Base-by-base conservation (phyloP, 352 stramenopile species). In the Phytophthora citricola region DNA sequence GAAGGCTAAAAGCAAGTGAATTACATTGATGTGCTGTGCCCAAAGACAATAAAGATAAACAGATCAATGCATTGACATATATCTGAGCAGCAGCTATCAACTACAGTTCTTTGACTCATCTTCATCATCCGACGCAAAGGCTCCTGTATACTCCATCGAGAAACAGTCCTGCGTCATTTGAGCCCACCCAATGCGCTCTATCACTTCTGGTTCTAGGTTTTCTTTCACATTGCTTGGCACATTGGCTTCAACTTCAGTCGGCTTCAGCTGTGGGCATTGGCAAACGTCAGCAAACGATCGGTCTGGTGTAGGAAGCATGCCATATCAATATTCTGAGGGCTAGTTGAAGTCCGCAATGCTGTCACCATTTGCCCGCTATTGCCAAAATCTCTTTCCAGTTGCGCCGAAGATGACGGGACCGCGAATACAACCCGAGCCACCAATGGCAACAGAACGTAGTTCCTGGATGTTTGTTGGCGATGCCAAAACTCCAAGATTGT, bases 321-420 rank as follows among this genome's bases (percentile, higher is more conserved):
- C 36, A 47, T 47, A 22, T 57, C 32, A 24, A 57, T 57, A n/a
- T 46, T 57, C 9, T 24, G 11, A 12, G 34, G 17, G 34, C 34
- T 47, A 22, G 14, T 57, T 15, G 34, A 57, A n/a, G 49, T 27
- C 12, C 49, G 15, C 5, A 47, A 38, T 5, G 34, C 22, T 34
- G 49, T 57, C 20, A 47, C 49, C 10, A 57, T 17, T 36, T 47
- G 32, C 5, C 49, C 49, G 31, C 49, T 57, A 17, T 38, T 46
- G 8, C 49, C 49, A 24, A 57, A 47, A 27, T 57, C 36, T 2
- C 49, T 26, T 46, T 57, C 49, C 22, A 57, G 38, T 14, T 47
- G 49, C 29, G 49, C 36, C 0, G 47, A 55, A 14, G 47, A 43
- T 17, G 31, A 5, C 10, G 49, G 36, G 34, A 57, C 49, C 1